phyloP scores from a whole-genome alignment of 2,329 filamentous ascomycete species.

The Aspergillus melleus region DNA sequence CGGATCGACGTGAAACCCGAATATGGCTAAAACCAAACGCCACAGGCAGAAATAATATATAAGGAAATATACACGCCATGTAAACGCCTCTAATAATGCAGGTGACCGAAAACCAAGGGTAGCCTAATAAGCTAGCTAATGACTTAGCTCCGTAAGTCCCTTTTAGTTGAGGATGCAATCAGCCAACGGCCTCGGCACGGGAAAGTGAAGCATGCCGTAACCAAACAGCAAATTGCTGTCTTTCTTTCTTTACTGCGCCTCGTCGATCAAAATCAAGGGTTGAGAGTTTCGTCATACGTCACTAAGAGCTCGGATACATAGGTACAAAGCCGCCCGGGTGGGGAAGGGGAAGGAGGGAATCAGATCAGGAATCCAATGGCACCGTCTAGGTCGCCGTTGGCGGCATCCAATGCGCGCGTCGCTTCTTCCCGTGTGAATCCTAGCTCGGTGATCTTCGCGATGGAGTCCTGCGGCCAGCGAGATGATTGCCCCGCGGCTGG shows the following conservation, averaged over 20 bases:
- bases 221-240: not conserved
- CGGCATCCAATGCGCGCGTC: conserved; percentile 76
- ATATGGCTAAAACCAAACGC: not conserved
- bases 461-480: conserved; percentile 59
- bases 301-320: not conserved
- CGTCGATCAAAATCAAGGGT: not conserved
- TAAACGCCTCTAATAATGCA: not conserved
- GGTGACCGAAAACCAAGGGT: too few relatives aligned
- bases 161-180: not conserved
- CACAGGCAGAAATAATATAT: not conserved
- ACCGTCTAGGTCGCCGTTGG: conserved; percentile 80
- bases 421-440: conserved; percentile 77
- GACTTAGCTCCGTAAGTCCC: not conserved
- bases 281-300: not conserved
- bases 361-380: conserved; percentile 79
- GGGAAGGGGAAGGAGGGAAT: not conserved
- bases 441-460: conserved; percentile 74
- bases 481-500: conserved; percentile 29
- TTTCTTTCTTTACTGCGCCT: not conserved
- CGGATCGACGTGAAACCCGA: not conserved
- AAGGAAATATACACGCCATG: not conserved
- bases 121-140: not conserved
- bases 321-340: not conserved
- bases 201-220: not conserved
- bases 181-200: not conserved